A percentile compares a stretch with the other conserved stretches of the same genome.
Evolutionary conservation across 768 basidiomycete genomes (phyloP).

Genomic region (Termitomyces heimii): DNA sequence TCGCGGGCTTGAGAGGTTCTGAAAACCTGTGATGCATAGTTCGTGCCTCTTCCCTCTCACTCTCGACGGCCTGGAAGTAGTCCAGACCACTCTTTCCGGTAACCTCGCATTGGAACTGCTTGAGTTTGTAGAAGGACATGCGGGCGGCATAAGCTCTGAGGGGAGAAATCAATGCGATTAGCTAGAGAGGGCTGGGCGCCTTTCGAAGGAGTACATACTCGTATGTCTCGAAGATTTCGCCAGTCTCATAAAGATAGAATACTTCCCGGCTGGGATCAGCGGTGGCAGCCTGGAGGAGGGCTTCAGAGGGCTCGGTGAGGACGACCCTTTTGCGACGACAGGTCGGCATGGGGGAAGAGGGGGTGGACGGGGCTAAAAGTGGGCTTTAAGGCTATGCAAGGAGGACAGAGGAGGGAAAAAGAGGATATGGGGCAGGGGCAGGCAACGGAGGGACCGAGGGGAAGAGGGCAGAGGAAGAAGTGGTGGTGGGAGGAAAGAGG

Average conservation of each 20-base stretch:
- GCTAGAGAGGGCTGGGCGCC: conserved; percentile 19
- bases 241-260: conserved; percentile 90
- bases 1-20: conserved; percentile 84
- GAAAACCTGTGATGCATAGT: conserved; percentile 91
- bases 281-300: conserved; percentile 60
- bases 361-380: conserved; percentile 15
- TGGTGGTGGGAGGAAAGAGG: conserved; percentile 25
- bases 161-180: conserved; percentile 8
- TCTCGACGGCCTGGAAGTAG: conserved; percentile 92
- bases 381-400: conserved; percentile 12
- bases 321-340: conserved; percentile 88
- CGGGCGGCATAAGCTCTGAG: conserved; percentile 76
- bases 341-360: conserved; percentile 59
- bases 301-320: conserved; percentile 74
- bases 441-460: conserved; percentile 7
- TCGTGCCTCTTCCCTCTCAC: conserved; percentile 84
- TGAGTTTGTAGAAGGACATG: conserved; percentile 91
- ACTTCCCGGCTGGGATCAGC: conserved; percentile 68
- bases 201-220: conserved; percentile 58
- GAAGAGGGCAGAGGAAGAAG: conserved; percentile 15
- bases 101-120: conserved; percentile 96
- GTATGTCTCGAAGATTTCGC: conserved; percentile 96
- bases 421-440: conserved; percentile 9
- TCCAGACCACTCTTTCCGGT: conserved; percentile 91
- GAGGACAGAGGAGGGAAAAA: conserved; percentile 12